These are phyloP conservation scores for Xerocomellus chrysenteron DNA, from an alignment of 768 basidiomycete genomes.

Conservation along the genomic window DNA sequence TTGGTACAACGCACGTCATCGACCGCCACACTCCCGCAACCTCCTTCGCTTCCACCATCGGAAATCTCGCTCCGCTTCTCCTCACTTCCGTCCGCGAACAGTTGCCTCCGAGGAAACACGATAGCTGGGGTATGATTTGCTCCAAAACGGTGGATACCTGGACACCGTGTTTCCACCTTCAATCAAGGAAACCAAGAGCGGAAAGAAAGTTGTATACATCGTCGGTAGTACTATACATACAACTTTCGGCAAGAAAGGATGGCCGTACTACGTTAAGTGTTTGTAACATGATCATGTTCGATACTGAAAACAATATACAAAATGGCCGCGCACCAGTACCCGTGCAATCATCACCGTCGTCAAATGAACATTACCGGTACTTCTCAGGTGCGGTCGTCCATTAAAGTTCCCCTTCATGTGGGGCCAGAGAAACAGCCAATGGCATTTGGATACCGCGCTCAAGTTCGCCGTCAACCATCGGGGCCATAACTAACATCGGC, in stretches of 20 bases:
- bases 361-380: background rate
- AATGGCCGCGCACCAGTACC: no score
- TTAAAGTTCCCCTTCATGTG: background rate
- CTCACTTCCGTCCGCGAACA: conserved; percentile 17
- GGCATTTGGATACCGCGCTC: conserved; percentile 33
- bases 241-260: no score
- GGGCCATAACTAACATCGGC: conserved; percentile 31
- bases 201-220: background rate
- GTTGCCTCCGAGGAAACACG: conserved; percentile 31
- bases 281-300: no score
- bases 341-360: background rate
- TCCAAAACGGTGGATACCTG: conserved; percentile 27
- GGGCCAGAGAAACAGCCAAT: conserved; percentile 17
- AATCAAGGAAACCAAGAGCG: background rate
- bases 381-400: no score
- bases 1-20: conserved; percentile 33
- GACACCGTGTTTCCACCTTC: background rate
- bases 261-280: no score
- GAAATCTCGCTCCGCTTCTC: no score
- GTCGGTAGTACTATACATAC: no score
- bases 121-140: conserved; percentile 25
- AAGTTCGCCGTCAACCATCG: conserved; percentile 34
- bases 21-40: conserved; percentile 21
- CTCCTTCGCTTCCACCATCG: background rate
- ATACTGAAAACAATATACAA: no score